Base-by-base conservation (phyloP, 345 rosid species). In the Citrus australasica region DNA sequence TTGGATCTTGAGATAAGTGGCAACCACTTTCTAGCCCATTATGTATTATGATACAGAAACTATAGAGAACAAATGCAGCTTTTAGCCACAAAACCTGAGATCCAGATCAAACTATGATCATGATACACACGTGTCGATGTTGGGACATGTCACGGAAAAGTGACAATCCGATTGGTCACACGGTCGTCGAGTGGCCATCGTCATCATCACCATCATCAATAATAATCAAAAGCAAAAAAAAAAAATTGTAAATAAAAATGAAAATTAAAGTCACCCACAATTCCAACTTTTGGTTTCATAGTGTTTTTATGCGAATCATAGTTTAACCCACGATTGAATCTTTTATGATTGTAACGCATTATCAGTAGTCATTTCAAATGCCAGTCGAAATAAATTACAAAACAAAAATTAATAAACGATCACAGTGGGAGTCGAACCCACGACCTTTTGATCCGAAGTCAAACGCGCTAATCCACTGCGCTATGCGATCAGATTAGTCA, bases 381-480 rank as follows among this genome's bases (percentile, higher is more conserved):
- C 77, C 78, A 60, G 37, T 55, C 77, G 62, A 28, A 59, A 59
- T 4, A 16, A n/a, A 73, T 59, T 33, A 10, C 6, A 42, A 42
- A 28, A 46, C 7, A 21, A 9, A 11, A 46, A 3, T 11, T 10
- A 13, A 46, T 3, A 1, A 13, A 13, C 89, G 92, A 90, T 93
- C 89, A 90, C 94, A 91, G 92, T 90, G 94, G 90, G 89, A 85
- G 92, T 92, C 98, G 98, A 93, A 88, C 93, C 91, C 93, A 90
- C 98, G 97, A 93, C 95, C 97, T 93, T 90, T 90, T 94, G 97
- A 94, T 93, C 95, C 98, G 95, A 95, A 95, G 98, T 92, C 97
- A 92, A 92, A 94, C 94, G 96, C 95, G 92, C 95, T 91, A 92
- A 92, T 92, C 94, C 94, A 92, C 96, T 92, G 94, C 96, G 94